Percentiles rank a stretch among this genome's conserved stretches.
Evolutionary conservation across 805 yeast genomes (phyloP).

Genomic region (Kodamaea kakaduensis): DNA sequence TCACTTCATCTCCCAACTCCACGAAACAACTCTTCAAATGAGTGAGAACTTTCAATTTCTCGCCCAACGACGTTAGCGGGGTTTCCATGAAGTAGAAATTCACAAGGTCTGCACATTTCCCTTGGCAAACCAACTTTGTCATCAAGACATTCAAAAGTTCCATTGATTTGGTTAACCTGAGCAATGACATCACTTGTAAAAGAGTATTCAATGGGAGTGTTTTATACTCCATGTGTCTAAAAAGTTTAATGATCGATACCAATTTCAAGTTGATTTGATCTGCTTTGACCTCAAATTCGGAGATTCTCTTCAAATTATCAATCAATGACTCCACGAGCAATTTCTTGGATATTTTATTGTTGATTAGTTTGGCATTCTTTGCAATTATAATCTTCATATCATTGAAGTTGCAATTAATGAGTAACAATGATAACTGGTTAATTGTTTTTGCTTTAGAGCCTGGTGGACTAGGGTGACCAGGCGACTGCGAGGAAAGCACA

Average conservation of each 20-base stretch:
- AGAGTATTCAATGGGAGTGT: constrained; percentile 23
- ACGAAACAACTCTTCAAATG: constrained; percentile 22
- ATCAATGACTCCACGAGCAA: constrained; percentile 11
- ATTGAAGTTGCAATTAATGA: constrained; percentile 11
- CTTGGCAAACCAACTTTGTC: constrained; percentile 21
- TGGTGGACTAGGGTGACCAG: too few relatives aligned
- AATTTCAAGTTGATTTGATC: constrained; percentile 15
- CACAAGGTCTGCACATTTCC: constrained; percentile 16
- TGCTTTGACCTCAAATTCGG: background rate
- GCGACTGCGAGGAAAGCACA: too few relatives aligned
- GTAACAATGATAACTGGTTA: constrained; percentile 8
- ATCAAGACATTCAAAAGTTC: constrained; percentile 25
- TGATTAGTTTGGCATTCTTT: constrained; percentile 12
- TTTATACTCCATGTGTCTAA: constrained; percentile 18
- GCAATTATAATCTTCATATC: constrained; percentile 15
- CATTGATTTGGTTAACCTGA: constrained; percentile 20
- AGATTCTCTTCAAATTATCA: constrained; percentile 4
- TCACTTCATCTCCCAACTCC: constrained; percentile 18
- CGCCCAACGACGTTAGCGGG: constrained; percentile 14
- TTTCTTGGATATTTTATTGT: constrained; percentile 8
- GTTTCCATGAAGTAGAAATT: constrained; percentile 33
- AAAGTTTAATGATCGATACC: constrained; percentile 21
- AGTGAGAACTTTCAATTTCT: constrained; percentile 19
- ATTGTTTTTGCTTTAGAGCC: constrained; percentile 2
- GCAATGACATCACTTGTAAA: constrained; percentile 20